These are phyloP conservation scores for Betula pendula DNA, from an alignment of 306 rosid species.

Conservation along the genomic window DNA sequence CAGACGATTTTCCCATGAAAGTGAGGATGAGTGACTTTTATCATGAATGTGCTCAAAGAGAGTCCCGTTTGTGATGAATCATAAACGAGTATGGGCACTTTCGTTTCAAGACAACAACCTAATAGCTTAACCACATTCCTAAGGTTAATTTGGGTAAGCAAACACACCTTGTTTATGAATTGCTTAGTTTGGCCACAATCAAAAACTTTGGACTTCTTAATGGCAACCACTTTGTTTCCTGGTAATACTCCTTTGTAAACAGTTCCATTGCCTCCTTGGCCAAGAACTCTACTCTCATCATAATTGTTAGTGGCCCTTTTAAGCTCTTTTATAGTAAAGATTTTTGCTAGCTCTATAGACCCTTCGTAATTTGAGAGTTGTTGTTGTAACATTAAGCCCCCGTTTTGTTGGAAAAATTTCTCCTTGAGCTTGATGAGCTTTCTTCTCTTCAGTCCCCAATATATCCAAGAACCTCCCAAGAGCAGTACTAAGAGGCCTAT, in stretches of 20 bases:
- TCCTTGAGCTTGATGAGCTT: slow-evolving; percentile 28
- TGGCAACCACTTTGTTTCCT: slow-evolving; percentile 16
- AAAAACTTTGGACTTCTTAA: neutral
- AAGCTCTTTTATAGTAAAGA: slow-evolving; percentile 31
- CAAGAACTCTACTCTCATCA: slow-evolving; percentile 24
- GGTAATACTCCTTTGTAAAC: slow-evolving; percentile 41
- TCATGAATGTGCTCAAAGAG: too few species aligned
- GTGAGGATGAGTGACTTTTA: too few species aligned
- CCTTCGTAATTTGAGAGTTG: slow-evolving; percentile 21
- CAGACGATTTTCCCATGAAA: too few species aligned
- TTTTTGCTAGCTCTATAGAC: slow-evolving; percentile 11
- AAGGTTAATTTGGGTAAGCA: too few species aligned
- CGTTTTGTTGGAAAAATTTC: slow-evolving; percentile 34
- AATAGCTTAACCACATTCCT: too few species aligned
- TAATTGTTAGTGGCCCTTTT: slow-evolving; percentile 46
- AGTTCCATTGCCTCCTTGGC: slow-evolving; percentile 49
- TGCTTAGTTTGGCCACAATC: slow-evolving; percentile 36
- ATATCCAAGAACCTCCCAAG: slow-evolving; percentile 18
- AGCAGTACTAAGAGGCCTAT: slow-evolving; percentile 15
- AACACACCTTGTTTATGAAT: slow-evolving; percentile 17
- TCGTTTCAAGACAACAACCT: too few species aligned
- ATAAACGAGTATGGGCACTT: too few species aligned
- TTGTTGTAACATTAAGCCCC: slow-evolving; percentile 38
- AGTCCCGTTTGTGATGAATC: too few species aligned
- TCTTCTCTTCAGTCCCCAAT: slow-evolving; percentile 34